A percentile compares a stretch with the other conserved stretches of the same genome.
Evolutionary conservation across 176 grass and related monocot species (phyloP).

Genomic region (Triticum urartu): DNA sequence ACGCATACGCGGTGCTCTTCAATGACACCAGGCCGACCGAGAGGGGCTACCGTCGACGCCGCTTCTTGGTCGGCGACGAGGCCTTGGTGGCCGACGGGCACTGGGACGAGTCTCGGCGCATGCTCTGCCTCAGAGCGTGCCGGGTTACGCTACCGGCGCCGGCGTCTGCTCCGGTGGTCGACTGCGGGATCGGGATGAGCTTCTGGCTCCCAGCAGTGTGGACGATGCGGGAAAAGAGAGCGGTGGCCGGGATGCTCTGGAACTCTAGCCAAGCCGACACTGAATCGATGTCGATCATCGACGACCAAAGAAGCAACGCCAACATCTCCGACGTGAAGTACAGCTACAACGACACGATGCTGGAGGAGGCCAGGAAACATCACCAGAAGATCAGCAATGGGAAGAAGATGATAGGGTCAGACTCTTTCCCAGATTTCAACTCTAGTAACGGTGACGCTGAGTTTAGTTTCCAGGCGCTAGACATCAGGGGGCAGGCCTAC

Average conservation of each 20-base stretch:
- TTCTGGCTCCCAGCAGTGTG: conserved; percentile 66
- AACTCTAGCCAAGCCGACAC: background rate
- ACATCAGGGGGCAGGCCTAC: background rate
- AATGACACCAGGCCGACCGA: conserved; percentile 11
- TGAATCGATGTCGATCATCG: conserved; percentile 12
- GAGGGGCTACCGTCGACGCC: background rate
- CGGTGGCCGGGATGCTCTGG: conserved; percentile 38
- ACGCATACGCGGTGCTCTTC: conserved; percentile 40
- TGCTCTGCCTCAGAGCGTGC: conserved; percentile 59
- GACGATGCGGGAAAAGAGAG: conserved; percentile 41
- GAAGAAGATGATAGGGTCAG: background rate
- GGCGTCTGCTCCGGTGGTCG: background rate
- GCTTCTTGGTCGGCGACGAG: conserved; percentile 1
- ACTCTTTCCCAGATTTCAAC: conserved; percentile 27
- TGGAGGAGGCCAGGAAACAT: conserved; percentile 20
- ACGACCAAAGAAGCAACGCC: background rate
- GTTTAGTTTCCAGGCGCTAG: background rate
- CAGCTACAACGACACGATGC: conserved; percentile 18
- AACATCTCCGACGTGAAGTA: conserved; percentile 49
- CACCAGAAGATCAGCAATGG: background rate
- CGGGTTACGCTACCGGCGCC: background rate
- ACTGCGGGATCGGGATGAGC: conserved; percentile 55
- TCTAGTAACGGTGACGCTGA: background rate
- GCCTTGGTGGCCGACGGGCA: conserved; percentile 55
- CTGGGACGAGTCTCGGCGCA: conserved; percentile 30